These are phyloP conservation scores for Hygrophoropsis aurantiaca DNA, from an alignment of 768 basidiomycete genomes.

Conservation along the genomic window DNA sequence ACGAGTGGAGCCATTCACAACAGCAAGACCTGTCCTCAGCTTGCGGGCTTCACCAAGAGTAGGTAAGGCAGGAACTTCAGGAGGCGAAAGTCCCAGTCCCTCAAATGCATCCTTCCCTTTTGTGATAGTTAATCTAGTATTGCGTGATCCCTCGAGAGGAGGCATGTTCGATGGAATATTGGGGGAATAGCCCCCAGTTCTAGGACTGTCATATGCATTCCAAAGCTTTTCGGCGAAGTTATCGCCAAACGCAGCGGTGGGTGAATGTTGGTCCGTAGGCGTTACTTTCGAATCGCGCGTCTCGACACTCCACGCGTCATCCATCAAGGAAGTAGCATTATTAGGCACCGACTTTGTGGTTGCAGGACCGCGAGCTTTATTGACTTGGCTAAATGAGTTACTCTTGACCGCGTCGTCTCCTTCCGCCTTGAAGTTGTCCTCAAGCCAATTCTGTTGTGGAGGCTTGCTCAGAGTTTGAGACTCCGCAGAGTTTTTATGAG, in stretches of 20 bases:
- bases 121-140: slow-evolving; percentile 27
- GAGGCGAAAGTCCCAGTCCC: slow-evolving; percentile 56
- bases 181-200: not conserved
- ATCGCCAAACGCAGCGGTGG: slow-evolving; percentile 59
- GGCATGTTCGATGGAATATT: slow-evolving; percentile 19
- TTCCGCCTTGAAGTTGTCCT: slow-evolving; percentile 36
- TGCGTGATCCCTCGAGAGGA: slow-evolving; percentile 28
- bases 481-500: slow-evolving; percentile 12
- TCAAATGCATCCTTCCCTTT: slow-evolving; percentile 76
- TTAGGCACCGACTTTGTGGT: slow-evolving; percentile 28
- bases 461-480: slow-evolving; percentile 14
- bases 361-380: slow-evolving; percentile 16
- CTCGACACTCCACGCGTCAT: slow-evolving; percentile 44
- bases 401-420: slow-evolving; percentile 41
- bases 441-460: slow-evolving; percentile 33
- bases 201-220: slow-evolving; percentile 44
- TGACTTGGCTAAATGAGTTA: slow-evolving; percentile 12
- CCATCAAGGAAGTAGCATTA: slow-evolving; percentile 17
- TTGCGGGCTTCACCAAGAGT: slow-evolving; percentile 78
- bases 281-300: slow-evolving; percentile 22
- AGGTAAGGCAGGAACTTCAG: slow-evolving; percentile 49
- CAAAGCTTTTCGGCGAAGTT: slow-evolving; percentile 60
- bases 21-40: slow-evolving; percentile 65
- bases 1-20: slow-evolving; percentile 41
- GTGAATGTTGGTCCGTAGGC: slow-evolving; percentile 19